phyloP scores from a whole-genome alignment of 768 basidiomycete species.

The Auricularia sp. region DNA sequence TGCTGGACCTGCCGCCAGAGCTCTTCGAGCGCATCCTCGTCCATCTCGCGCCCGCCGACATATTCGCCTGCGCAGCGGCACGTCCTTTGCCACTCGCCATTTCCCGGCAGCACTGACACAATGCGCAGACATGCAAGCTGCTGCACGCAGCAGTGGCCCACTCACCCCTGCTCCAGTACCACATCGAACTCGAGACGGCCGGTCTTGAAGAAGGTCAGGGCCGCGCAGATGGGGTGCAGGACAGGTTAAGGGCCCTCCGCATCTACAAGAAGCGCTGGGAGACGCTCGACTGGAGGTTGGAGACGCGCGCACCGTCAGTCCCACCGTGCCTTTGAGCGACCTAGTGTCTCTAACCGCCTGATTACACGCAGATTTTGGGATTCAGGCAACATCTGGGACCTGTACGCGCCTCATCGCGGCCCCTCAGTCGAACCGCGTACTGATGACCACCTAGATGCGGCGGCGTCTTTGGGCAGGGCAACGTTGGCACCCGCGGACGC shows the following conservation, averaged over 20 bases:
- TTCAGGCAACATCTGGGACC: not conserved
- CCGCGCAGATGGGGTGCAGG: slow-evolving; percentile 23
- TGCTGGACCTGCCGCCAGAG: not conserved
- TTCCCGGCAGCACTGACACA: not conserved
- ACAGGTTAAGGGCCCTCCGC: slow-evolving; percentile 31
- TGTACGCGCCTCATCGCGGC: not conserved
- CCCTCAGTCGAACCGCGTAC: not conserved
- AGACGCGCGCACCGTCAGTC: slow-evolving; percentile 30
- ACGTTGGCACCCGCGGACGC: slow-evolving; percentile 34
- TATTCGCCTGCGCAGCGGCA: not conserved
- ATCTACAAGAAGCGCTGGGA: slow-evolving; percentile 41
- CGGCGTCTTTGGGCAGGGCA: slow-evolving; percentile 26
- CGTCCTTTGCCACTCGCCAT: not conserved
- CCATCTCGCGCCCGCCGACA: not conserved
- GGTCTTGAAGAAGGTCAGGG: slow-evolving; percentile 31
- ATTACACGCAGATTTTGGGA: not conserved
- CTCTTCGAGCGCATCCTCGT: slow-evolving; percentile 1
- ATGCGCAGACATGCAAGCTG: slow-evolving; percentile 28
- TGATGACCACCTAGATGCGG: not conserved
- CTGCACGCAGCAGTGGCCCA: slow-evolving; percentile 27
- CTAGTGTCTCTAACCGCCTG: no score
- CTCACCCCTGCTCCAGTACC: slow-evolving; percentile 39
- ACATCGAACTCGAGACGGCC: slow-evolving; percentile 38
- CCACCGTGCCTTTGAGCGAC: slow-evolving; percentile 41
- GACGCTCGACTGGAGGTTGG: slow-evolving; percentile 28